Percentiles rank a stretch among this genome's conserved stretches.
phyloP scores from a whole-genome alignment of 169 alveolate species.

The Plasmodium falciparum region DNA sequence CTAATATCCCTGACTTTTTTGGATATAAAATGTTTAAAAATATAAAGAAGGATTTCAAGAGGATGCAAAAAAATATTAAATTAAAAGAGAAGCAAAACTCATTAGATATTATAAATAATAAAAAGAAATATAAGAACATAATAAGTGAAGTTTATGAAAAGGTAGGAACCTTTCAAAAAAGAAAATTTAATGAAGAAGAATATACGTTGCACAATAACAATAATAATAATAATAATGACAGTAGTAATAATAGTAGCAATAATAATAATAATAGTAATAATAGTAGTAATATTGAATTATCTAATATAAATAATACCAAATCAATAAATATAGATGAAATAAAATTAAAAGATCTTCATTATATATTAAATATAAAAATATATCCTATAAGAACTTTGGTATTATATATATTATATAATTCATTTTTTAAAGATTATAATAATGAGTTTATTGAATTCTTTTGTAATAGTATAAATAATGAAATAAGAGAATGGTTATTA shows the following conservation, averaged over 20 bases:
- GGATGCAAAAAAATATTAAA: slow-evolving; percentile 15
- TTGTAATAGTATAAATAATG: slow-evolving; percentile 55
- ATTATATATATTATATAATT: slow-evolving; percentile 49
- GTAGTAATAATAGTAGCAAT: neutral
- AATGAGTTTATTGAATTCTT: slow-evolving; percentile 33
- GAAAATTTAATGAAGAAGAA: neutral
- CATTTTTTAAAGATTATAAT: slow-evolving; percentile 46
- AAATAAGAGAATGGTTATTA: slow-evolving; percentile 62
- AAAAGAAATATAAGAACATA: slow-evolving; percentile 7
- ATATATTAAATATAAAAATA: slow-evolving; percentile 48
- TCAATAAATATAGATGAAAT: slow-evolving; percentile 29
- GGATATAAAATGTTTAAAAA: slow-evolving; percentile 42
- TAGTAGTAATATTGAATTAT: neutral
- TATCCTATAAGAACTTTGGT: slow-evolving; percentile 56
- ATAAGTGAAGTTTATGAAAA: slow-evolving; percentile 15
- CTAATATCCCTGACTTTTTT: slow-evolving; percentile 58
- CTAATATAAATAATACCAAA: slow-evolving; percentile 16
- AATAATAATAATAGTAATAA: slow-evolving; percentile 5
- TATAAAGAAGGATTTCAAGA: slow-evolving; percentile 43
- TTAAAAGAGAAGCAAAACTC: slow-evolving; percentile 8
- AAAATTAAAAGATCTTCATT: slow-evolving; percentile 65
- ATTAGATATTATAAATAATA: slow-evolving; percentile 19
- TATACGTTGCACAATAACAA: neutral
- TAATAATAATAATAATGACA: neutral
- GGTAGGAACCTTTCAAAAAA: neutral